These are phyloP conservation scores for Suhomyces tanzawaensis DNA, from an alignment of 805 yeast species.

Conservation along the genomic window DNA sequence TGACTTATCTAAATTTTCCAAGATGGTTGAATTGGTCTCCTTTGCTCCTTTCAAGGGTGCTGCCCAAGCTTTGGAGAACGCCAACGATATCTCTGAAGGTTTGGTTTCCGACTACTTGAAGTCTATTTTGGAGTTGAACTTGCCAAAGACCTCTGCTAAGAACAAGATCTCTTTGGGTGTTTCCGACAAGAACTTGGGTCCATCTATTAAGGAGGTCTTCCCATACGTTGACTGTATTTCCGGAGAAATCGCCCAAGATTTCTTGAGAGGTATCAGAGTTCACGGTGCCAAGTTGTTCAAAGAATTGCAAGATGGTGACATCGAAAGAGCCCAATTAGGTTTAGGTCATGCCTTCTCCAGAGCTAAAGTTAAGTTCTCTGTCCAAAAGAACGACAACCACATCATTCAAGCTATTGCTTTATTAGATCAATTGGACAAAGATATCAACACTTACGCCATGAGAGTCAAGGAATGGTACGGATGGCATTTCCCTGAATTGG, in stretches of 20 bases:
- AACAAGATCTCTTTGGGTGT: conserved; percentile 76
- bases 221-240: conserved; percentile 88
- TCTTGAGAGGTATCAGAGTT: conserved; percentile 90
- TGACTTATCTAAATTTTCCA: conserved; percentile 85
- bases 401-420: conserved; percentile 98
- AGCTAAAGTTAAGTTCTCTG: conserved; percentile 98
- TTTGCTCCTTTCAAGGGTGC: conserved; percentile 99
- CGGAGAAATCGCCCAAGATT: conserved; percentile 90
- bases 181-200: conserved; percentile 93
- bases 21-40: conserved; percentile 87
- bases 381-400: conserved; percentile 98
- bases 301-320: conserved; percentile 90
- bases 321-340: conserved; percentile 98
- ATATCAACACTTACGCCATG: conserved; percentile 95
- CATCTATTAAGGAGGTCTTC: conserved; percentile 88
- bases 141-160: conserved; percentile 75
- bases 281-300: conserved; percentile 87
- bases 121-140: conserved; percentile 82
- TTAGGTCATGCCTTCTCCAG: conserved; percentile 98
- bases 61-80: conserved; percentile 97
- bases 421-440: conserved; percentile 96
- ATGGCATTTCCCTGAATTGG: conserved; percentile 98
- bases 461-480: conserved; percentile 98
- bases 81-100: conserved; percentile 97
- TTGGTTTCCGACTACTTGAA: conserved; percentile 89